Base-by-base conservation (phyloP, 176 grass and related monocot genomes). In the Saccharum spontaneum region DNA sequence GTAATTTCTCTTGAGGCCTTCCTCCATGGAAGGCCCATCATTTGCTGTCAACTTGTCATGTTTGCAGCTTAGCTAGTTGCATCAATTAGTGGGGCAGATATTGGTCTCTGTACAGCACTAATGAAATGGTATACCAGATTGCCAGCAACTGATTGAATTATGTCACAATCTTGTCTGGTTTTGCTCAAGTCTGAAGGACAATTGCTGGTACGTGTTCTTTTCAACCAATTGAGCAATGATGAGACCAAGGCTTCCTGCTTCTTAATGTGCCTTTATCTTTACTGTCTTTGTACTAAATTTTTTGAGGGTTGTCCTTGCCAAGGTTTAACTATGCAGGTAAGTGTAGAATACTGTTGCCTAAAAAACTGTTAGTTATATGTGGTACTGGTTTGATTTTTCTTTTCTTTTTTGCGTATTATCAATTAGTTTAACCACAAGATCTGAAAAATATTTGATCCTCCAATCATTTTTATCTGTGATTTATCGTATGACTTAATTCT, bases 131-230 rank as follows among this genome's bases (percentile, higher is more conserved):
- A 70, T 64, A 45, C 67, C 54, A 74, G 50, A 63, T 63, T 71
- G 13, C 67, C 54, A 74, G 13, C 76, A 67, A 67, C 60, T 17
- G 33, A 84, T 84, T 84, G 73, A 82, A 60, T 83, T 71, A 24
- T 84, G n/a, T 75, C 46, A 13, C 69, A 60, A 28, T 84, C 81
- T 86, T 54, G 73, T 59, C 70, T 78, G 79, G 73, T 59, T 78
- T 45, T 59, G 23, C 36, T 23, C 5, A 66, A 72, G 72, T 68
- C 45, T 44, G 41, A 66, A 82, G 55, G 12, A 75, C 52, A 54
- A 79, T 33, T 36, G 34, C 57, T 79, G 75, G 44, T 45, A 84
- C 57, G 55, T 68, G 45, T 81, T 39, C 79, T 77, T 69, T 77
- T 82, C 49, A 28, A 69, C 8, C 63, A 37, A 73, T 22, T 50